phyloP scores from a whole-genome alignment of 371 early-diverging fungal genomes.

The Apophysomyces variabilis region DNA sequence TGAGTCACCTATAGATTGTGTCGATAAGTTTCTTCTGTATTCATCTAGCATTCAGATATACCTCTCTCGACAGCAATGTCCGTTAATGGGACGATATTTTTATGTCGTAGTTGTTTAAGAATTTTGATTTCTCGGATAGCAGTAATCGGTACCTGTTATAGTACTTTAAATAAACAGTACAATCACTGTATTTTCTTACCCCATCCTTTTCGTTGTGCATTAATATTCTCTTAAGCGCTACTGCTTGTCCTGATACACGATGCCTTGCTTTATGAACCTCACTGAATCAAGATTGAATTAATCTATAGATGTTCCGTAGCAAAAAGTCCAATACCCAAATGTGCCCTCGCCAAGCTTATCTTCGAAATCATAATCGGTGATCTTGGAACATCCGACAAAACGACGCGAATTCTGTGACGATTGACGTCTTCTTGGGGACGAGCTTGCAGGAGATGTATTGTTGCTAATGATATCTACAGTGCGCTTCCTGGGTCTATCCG shows the following conservation, averaged over 20 bases:
- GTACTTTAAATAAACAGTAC: not conserved
- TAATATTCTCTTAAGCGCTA: conserved; percentile 90
- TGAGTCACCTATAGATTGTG: conserved; percentile 22
- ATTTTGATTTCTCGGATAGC: conserved; percentile 96
- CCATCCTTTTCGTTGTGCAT: conserved; percentile 95
- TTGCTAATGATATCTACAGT: not conserved
- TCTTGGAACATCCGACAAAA: conserved; percentile 67
- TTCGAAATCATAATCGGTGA: conserved; percentile 72
- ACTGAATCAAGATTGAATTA: conserved; percentile 32
- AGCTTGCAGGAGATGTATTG: not conserved
- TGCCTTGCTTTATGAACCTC: conserved; percentile 90
- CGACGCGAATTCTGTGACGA: conserved; percentile 16
- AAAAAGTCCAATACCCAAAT: conserved; percentile 74
- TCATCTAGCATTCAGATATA: conserved; percentile 18
- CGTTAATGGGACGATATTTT: conserved; percentile 84
- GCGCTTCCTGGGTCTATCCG: conserved; percentile 6
- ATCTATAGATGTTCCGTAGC: not conserved
- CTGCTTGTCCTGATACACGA: conserved; percentile 70
- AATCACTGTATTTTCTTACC: conserved; percentile 42
- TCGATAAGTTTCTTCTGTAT: conserved; percentile 8
- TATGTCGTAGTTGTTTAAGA: conserved; percentile 80
- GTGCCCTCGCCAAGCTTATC: conserved; percentile 95
- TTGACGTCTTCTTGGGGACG: conserved; percentile 14
- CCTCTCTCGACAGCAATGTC: conserved; percentile 81
- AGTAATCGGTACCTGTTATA: conserved; percentile 85